phyloP scores from a whole-genome alignment of 768 basidiomycete species.

The Hirschioporus abietinus region DNA sequence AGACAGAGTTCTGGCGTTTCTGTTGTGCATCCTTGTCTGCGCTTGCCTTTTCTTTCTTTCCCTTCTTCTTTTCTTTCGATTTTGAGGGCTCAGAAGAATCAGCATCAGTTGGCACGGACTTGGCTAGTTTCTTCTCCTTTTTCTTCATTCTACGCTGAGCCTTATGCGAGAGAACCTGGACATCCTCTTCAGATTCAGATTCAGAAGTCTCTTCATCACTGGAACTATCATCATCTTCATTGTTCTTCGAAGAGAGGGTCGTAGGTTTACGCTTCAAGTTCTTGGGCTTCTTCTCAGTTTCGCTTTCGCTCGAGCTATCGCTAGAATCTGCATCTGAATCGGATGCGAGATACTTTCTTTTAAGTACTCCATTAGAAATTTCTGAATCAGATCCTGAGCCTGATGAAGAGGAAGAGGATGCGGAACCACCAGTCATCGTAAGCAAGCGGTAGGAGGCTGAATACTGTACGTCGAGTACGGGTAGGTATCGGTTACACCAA shows the following conservation, averaged over 20 bases:
- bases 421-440: neutral
- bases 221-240: slow-evolving; percentile 9
- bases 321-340: slow-evolving; percentile 14
- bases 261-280: slow-evolving; percentile 17
- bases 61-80: slow-evolving; percentile 13
- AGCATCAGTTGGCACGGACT: neutral
- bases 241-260: slow-evolving; percentile 7
- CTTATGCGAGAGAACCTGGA: slow-evolving; percentile 66
- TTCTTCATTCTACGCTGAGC: slow-evolving; percentile 63
- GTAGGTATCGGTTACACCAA: neutral
- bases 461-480: neutral
- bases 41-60: slow-evolving; percentile 19
- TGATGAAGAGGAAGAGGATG: slow-evolving; percentile 25
- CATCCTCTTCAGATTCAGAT: slow-evolving; percentile 28
- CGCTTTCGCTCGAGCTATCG: slow-evolving; percentile 14
- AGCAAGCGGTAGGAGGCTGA: neutral
- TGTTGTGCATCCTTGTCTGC: slow-evolving; percentile 24
- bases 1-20: slow-evolving; percentile 81
- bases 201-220: slow-evolving; percentile 22
- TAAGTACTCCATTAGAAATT: slow-evolving; percentile 13
- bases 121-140: slow-evolving; percentile 18
- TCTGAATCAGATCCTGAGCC: slow-evolving; percentile 14
- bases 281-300: slow-evolving; percentile 8
- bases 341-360: slow-evolving; percentile 23
- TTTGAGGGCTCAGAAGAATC: neutral